Base-by-base conservation (phyloP, 2,329 filamentous ascomycete genomes). In the Moelleriella libera region DNA sequence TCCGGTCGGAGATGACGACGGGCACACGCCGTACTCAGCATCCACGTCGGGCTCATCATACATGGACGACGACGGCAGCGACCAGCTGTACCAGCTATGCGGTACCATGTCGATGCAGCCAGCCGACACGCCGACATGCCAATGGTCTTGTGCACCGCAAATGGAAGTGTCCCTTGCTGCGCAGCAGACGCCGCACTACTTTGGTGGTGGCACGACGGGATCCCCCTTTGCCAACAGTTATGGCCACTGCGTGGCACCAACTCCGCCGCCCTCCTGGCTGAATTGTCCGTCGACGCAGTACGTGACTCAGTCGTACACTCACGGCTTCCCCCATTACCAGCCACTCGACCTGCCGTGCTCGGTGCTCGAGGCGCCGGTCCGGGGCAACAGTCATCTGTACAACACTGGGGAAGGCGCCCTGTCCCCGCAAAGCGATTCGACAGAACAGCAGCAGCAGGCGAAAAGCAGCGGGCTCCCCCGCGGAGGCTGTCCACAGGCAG, bases 361-460 rank as follows among this genome's bases (percentile, higher is more conserved):
- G 32, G 32, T 37, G 32, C 12, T 37, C 12, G 32, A 37, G 8
- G 32, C 32, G 7, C 32, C 32, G 32, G 12, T 12, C 8, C 32
- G 32, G 32, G 12, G 32, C 2, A 37, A 12, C 32, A 37, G 32
- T 37, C 32, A 37, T 37, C 12, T 37, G 12, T 37, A 37, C 32
- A 12, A 37, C 12, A 12, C 32, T 37, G 32, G 32, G 32, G 32
- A 37, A 37, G 21, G 21, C 21, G 21, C 21, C 21, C 21, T 21
- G 21, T 37, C 32, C 32, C 12, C 32, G 32, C 32, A 37, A 12
- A 37, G 32, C 32, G 32, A 37, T 12, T 37, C 32, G 32, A 12
- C 32, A 37, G 39, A 2, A 12, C 40, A 14, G 4, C 68, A 78
- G 2, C 64, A 73, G 44, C 69, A 64, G 12, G 30, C 45, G 12